These are phyloP conservation scores for Sugiyamaella castrensis DNA, from an alignment of 1,139 yeast genomes.

Conservation along the genomic window DNA sequence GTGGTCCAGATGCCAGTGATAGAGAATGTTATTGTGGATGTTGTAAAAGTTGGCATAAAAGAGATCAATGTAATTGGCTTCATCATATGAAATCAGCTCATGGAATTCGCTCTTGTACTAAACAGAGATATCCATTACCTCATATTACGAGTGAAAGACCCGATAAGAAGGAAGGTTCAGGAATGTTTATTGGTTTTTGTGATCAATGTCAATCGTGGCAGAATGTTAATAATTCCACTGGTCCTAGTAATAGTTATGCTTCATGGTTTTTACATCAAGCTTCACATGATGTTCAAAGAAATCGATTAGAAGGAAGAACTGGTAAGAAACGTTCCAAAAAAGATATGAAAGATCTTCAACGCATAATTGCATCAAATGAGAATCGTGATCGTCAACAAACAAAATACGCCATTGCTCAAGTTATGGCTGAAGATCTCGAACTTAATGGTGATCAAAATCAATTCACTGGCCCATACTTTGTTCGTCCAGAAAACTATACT, in stretches of 20 bases:
- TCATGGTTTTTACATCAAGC: slow-evolving; percentile 29
- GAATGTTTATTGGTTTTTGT: slow-evolving; percentile 24
- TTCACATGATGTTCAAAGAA: slow-evolving; percentile 25
- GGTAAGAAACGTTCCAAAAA: slow-evolving; percentile 24
- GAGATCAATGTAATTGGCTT: slow-evolving; percentile 27
- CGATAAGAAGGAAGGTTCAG: slow-evolving; percentile 19
- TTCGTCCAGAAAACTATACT: slow-evolving; percentile 17
- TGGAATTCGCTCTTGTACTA: slow-evolving; percentile 27
- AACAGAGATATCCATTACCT: slow-evolving; percentile 24
- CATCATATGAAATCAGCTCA: slow-evolving; percentile 29
- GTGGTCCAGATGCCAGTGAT: slow-evolving; percentile 13
- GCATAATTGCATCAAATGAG: slow-evolving; percentile 14
- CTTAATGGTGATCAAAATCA: slow-evolving; percentile 17
- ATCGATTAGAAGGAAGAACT: slow-evolving; percentile 23
- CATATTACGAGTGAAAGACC: slow-evolving; percentile 24
- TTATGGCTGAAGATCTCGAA: slow-evolving; percentile 19
- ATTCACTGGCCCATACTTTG: slow-evolving; percentile 18
- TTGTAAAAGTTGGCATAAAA: slow-evolving; percentile 26
- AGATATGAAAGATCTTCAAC: slow-evolving; percentile 20
- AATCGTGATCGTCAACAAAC: slow-evolving; percentile 15
- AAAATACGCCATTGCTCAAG: slow-evolving; percentile 16
- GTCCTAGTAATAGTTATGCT: slow-evolving; percentile 18
- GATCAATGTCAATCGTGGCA: slow-evolving; percentile 29
- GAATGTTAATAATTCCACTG: slow-evolving; percentile 23
- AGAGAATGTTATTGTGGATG: slow-evolving; percentile 27